Percentiles rank a stretch among this genome's conserved stretches.
Evolutionary conservation across 805 yeast species (phyloP).

Genomic region (Kodamaea sagamina): DNA sequence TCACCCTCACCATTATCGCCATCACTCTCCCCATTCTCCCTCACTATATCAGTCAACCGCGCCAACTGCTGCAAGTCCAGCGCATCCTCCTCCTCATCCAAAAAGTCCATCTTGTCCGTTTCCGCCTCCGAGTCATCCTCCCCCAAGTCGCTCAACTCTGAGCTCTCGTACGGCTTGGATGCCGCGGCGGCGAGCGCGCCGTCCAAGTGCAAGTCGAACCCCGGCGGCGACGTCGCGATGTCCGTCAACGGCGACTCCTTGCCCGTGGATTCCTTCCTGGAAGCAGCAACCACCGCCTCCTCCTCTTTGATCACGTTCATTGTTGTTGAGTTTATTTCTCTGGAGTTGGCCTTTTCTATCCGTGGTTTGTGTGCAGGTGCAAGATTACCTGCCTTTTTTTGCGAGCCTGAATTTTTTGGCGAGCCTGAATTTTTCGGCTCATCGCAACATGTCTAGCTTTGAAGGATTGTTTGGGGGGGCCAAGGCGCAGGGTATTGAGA

Average conservation of each 20-base stretch:
- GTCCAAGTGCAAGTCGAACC: conserved; percentile 29
- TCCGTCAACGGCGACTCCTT: conserved; percentile 45
- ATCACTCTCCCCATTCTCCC: conserved; percentile 13
- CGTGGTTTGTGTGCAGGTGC: not conserved
- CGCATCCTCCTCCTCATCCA: conserved; percentile 35
- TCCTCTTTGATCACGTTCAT: conserved; percentile 1
- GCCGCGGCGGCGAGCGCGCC: conserved; percentile 18
- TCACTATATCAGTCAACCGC: conserved; percentile 34
- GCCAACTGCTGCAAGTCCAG: conserved; percentile 41
- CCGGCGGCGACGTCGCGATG: conserved; percentile 43
- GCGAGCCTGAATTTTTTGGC: no score
- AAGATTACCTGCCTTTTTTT: not conserved
- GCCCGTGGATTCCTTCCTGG: conserved; percentile 15
- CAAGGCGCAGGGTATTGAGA: conserved; percentile 25
- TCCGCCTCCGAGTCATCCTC: conserved; percentile 82
- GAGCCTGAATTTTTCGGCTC: conserved; percentile 6
- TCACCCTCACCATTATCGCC: not conserved
- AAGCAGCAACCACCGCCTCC: not conserved
- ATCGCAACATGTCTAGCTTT: conserved; percentile 36
- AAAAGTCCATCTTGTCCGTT: conserved; percentile 78
- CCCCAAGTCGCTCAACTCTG: conserved; percentile 53
- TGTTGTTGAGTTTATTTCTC: conserved; percentile 1
- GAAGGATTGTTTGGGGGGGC: conserved; percentile 35
- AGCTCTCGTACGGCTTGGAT: conserved; percentile 34
- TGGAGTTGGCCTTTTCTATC: not conserved